Evolutionary conservation across 75 land plant species (phyloP), one percentile per base, ranked within the genome.

Genomic region (Sequoia sempervirens): DNA sequence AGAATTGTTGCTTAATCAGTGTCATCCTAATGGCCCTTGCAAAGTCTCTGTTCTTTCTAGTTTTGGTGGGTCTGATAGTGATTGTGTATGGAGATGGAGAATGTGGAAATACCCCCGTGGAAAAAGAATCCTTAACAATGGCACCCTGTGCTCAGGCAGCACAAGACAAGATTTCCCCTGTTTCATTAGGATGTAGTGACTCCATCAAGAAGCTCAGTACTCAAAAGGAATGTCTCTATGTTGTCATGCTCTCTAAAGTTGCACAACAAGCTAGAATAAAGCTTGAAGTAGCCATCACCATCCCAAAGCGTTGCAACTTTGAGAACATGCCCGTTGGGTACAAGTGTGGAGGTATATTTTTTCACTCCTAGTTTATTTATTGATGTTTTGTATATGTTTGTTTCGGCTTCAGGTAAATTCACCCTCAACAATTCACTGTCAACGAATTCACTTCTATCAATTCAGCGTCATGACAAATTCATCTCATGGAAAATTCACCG

Each of bases 271-370:
- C 90, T 3, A 88, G 93, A 5, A 74, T 84, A 32, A 85, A 85
- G 30, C 91, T 90, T 3, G 85, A 83, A 32, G 14, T 87, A 32
- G 93, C 91, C 81, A 82, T 92, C 0, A 85, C 91, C 37, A 92
- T 92, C 72, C 93, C 93, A 45, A 88, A 88, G 70, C 88, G 91
- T 69, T 92, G 93, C 91, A 88, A 88, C 58, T 50, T 92, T 20
- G 86, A 81, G 2, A 43, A 85, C 47, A 84, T 91, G 7, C 93
- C 91, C 23, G 85, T 90, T 20, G 91, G 93, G 11, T 88, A 88
- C 84, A 89, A 90, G 64, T 90, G 93, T 82, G 93, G 93, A 74
- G 81, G 93, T 89, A 37, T 47, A 83, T 46, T 45, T 56, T 56
- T 56, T 17, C 58, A 56, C 18, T 56, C 23, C 1, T 20, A 0